A percentile compares a stretch with the other conserved stretches of the same genome.
phyloP scores from a whole-genome alignment of 345 rosid genomes.

The Trapa incisa region DNA sequence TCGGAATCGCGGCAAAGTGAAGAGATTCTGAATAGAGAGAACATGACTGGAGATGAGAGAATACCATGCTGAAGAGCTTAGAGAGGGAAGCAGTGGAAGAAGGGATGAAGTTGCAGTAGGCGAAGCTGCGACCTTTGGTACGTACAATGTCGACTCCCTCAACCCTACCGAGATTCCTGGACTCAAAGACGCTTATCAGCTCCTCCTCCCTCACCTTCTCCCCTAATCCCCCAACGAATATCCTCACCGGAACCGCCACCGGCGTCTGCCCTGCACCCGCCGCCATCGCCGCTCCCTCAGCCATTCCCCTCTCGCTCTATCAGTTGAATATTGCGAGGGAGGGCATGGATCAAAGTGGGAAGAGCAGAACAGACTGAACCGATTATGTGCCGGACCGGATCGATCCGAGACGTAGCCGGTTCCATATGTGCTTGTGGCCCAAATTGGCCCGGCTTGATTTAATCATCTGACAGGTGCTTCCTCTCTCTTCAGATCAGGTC shows the following conservation, averaged over 20 bases:
- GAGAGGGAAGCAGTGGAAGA: slow-evolving; percentile 45
- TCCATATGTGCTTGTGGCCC: background rate
- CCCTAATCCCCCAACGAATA: slow-evolving; percentile 72
- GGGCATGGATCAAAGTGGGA: background rate
- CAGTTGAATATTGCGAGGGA: background rate
- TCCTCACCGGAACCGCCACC: slow-evolving; percentile 25
- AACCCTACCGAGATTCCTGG: slow-evolving; percentile 26
- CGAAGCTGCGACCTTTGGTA: slow-evolving; percentile 90
- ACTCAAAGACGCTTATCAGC: slow-evolving; percentile 40
- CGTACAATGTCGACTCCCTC: slow-evolving; percentile 46
- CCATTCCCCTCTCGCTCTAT: background rate
- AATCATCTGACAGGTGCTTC: background rate
- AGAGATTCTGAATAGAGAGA: background rate
- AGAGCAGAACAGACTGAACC: background rate
- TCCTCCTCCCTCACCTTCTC: slow-evolving; percentile 56
- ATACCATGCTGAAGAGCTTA: slow-evolving; percentile 70
- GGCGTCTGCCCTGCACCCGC: slow-evolving; percentile 4
- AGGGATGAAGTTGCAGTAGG: slow-evolving; percentile 60
- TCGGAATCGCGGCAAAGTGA: background rate
- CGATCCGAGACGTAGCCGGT: background rate
- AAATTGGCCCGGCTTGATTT: background rate
- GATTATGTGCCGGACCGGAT: background rate
- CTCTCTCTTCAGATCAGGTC: background rate
- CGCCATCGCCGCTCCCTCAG: background rate
- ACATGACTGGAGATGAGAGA: background rate